These are phyloP conservation scores for Nematocida sp. DNA, from an alignment of 371 early-diverging fungal species.

Conservation along the genomic window DNA sequence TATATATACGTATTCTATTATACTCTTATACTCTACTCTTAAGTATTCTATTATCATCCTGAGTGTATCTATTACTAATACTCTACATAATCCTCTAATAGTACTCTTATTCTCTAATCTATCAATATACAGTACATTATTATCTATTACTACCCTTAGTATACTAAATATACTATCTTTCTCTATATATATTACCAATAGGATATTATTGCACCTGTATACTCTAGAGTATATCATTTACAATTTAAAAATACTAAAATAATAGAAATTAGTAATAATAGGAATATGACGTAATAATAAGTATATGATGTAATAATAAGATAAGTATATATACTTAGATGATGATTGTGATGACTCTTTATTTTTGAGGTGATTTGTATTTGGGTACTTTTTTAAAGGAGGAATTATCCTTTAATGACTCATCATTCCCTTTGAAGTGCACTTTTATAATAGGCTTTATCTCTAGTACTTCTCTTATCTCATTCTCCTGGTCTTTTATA, in stretches of 20 bases:
- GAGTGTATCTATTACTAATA: constrained; percentile 1
- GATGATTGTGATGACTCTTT: background rate
- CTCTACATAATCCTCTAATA: constrained; percentile 7
- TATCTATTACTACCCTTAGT: background rate
- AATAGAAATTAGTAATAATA: too few species aligned
- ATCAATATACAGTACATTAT: constrained; percentile 8
- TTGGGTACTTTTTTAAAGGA: constrained; percentile 31
- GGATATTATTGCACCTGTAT: too few species aligned
- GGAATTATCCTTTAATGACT: constrained; percentile 44
- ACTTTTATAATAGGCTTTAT: constrained; percentile 55
- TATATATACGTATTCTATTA: too few species aligned
- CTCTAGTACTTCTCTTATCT: constrained; percentile 56
- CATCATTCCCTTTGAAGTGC: constrained; percentile 56
- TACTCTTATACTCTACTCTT: too few species aligned
- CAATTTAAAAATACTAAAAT: too few species aligned
- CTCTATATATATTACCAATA: too few species aligned
- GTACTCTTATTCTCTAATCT: constrained; percentile 6
- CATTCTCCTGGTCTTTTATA: constrained; percentile 52
- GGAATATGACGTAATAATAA: too few species aligned
- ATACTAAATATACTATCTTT: background rate
- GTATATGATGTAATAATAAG: too few species aligned
- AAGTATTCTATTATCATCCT: background rate
- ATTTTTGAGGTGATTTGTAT: background rate
- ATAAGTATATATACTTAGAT: background rate
- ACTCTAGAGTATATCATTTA: too few species aligned